Base-by-base conservation (phyloP, 2,329 filamentous ascomycete species). In the Pseudonectria buxi region DNA sequence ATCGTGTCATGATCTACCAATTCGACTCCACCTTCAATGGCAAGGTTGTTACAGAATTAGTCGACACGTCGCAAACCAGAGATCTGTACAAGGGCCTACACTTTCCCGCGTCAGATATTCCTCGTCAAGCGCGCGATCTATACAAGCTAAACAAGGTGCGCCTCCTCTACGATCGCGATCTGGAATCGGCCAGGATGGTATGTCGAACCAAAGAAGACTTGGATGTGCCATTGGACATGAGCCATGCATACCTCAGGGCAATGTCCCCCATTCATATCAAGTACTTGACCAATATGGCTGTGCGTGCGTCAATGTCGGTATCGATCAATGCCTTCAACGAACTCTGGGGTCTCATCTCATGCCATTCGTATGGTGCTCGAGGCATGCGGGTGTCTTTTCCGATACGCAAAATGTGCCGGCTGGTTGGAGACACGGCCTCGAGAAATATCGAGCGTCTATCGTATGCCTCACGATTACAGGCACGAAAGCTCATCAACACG, bases 371-470 rank as follows among this genome's bases (percentile, higher is more conserved):
- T 49, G 87, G 84, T 0, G 39, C 59, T 2, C 74, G 72, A 29
- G 87, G 87, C 4, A 94, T 92, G 86, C 74, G 88, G n/a, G 86
- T 95, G 0, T 86, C 86, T 0, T 95, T 95, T 51, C 87, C 88
- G 0, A 88, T 94, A 32, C 75, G 88, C 10, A 94, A 94, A 58
- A 90, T 95, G 81, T 95, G 88, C 57, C 80, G 87, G 5, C 65
- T 95, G 4, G 77, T 95, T 3, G 87, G 88, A 4, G 88, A 95
- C 50, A 86, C 81, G 0, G 86, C 86, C 1, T 94, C 86, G 0
- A 71, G 86, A 31, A 95, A 92, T 46, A 90, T 95, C 26, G 88
- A 95, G 57, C 72, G 87, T 24, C 66, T 95, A 0, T 94, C 86
- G 0, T 94, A 94, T 53, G 84, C 86, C 4, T 89, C 85, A 2